These are phyloP conservation scores for Triticum monococcum DNA, from an alignment of 176 grass and related monocot species.

Conservation along the genomic window DNA sequence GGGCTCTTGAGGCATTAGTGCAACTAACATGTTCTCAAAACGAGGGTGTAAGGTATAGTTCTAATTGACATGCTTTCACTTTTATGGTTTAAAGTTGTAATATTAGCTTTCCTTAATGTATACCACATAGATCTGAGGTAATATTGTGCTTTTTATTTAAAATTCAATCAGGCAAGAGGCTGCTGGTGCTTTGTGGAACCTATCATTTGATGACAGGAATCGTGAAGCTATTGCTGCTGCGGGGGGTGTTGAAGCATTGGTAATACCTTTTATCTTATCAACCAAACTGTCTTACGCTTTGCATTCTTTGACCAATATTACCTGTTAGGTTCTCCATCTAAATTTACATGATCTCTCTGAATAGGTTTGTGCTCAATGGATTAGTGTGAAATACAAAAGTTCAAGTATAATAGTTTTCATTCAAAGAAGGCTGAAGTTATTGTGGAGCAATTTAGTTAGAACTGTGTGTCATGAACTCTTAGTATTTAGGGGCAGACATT, in stretches of 20 bases:
- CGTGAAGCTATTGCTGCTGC: constrained; percentile 94
- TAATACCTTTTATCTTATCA: constrained; percentile 30
- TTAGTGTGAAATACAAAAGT: neutral
- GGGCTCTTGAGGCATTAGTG: constrained; percentile 92
- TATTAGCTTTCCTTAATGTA: constrained; percentile 11
- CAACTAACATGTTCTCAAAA: constrained; percentile 95
- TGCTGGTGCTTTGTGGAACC: constrained; percentile 99
- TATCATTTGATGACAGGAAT: constrained; percentile 99
- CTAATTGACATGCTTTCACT: constrained; percentile 1
- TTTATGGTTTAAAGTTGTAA: constrained; percentile 18
- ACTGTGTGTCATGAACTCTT: constrained; percentile 20
- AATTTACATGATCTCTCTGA: neutral
- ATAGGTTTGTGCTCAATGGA: neutral
- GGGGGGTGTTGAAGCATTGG: constrained; percentile 95
- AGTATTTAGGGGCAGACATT: neutral
- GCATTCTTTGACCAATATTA: neutral
- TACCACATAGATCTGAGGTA: constrained; percentile 29
- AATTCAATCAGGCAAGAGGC: constrained; percentile 84
- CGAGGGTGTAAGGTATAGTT: constrained; percentile 93
- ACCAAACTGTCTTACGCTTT: neutral
- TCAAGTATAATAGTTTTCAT: constrained; percentile 7
- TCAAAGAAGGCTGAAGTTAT: constrained; percentile 2
- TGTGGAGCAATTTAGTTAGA: constrained; percentile 13
- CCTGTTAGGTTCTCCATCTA: neutral
- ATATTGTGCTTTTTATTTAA: constrained; percentile 10